These are phyloP conservation scores for Talaromyces sp. DNA, from an alignment of 2,329 filamentous ascomycete genomes.

Conservation along the genomic window DNA sequence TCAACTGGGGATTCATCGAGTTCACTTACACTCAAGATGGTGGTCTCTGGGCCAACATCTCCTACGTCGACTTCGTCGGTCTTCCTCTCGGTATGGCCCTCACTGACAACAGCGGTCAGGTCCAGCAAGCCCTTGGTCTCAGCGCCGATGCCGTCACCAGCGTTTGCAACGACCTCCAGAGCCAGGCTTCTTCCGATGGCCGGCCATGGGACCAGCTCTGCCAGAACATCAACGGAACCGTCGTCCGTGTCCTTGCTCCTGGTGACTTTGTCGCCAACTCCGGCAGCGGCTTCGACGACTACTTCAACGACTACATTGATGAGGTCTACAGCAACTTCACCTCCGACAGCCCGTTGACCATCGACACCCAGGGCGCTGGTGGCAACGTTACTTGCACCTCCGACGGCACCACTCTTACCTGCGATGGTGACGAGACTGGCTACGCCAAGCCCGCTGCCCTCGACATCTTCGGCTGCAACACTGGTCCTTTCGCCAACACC, in stretches of 20 bases:
- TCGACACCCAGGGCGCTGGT: slow-evolving; percentile 53
- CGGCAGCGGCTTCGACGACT: slow-evolving; percentile 46
- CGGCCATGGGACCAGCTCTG: slow-evolving; percentile 51
- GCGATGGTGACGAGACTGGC: slow-evolving; percentile 38
- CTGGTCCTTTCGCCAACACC: slow-evolving; percentile 39
- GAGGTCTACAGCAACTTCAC: slow-evolving; percentile 50
- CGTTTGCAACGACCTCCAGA: slow-evolving; percentile 41
- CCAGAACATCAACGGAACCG: slow-evolving; percentile 33
- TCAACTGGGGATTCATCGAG: slow-evolving; percentile 50
- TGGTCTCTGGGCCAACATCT: slow-evolving; percentile 45
- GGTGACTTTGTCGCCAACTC: slow-evolving; percentile 45
- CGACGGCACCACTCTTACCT: slow-evolving; percentile 31
- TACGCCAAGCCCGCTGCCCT: slow-evolving; percentile 40
- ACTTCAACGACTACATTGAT: slow-evolving; percentile 49
- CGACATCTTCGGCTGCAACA: slow-evolving; percentile 51
- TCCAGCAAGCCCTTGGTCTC: slow-evolving; percentile 51
- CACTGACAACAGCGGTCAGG: slow-evolving; percentile 40
- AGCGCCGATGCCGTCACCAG: slow-evolving; percentile 42
- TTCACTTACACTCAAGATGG: slow-evolving; percentile 40
- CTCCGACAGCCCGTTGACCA: slow-evolving; percentile 36
- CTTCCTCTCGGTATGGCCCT: slow-evolving; percentile 51
- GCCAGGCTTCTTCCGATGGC: slow-evolving; percentile 44
- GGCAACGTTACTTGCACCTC: slow-evolving; percentile 46
- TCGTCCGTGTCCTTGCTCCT: slow-evolving; percentile 51
- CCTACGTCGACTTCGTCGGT: slow-evolving; percentile 49